Percentiles rank a stretch among this genome's conserved stretches.
Conservation (phyloP, 495 filamentous ascomycete species). For the Aspergillus cavernicola region DNA sequence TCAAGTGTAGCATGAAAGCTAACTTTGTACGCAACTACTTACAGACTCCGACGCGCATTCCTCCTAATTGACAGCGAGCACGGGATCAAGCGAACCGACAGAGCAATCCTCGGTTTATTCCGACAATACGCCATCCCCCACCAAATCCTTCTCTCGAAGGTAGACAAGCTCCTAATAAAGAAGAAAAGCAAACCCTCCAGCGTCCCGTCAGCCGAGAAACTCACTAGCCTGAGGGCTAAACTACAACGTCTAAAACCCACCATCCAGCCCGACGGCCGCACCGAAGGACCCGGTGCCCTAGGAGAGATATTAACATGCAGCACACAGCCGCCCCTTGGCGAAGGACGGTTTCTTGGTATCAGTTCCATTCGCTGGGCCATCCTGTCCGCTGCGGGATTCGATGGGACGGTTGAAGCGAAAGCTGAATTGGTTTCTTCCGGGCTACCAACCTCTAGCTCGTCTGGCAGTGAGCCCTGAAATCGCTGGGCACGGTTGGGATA, state of each 20-base stretch:
- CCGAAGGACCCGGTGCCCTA: slow-evolving; percentile 41
- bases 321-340: slow-evolving; percentile 27
- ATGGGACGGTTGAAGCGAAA: slow-evolving; percentile 31
- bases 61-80: slow-evolving; percentile 77
- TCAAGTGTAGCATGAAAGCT: too few species aligned
- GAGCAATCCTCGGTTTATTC: slow-evolving; percentile 61
- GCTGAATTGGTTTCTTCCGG: not conserved
- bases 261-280: slow-evolving; percentile 31
- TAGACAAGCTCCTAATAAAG: slow-evolving; percentile 54
- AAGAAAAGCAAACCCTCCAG: slow-evolving; percentile 30
- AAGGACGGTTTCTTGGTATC: slow-evolving; percentile 41
- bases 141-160: slow-evolving; percentile 80
- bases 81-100: slow-evolving; percentile 74
- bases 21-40: not conserved
- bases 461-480: not conserved
- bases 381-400: slow-evolving; percentile 47
- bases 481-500: too few species aligned
- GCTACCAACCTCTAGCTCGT: not conserved
- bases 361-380: slow-evolving; percentile 49
- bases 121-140: slow-evolving; percentile 61
- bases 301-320: slow-evolving; percentile 52
- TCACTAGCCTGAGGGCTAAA: slow-evolving; percentile 28
- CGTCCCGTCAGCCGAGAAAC: slow-evolving; percentile 24
- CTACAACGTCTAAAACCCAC: slow-evolving; percentile 24
- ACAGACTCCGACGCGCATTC: slow-evolving; percentile 67